Evolutionary conservation across 2,329 filamentous ascomycete species (phyloP), one percentile per base, ranked within the genome.

Genomic region (Phyllosticta paracitricarpa): DNA sequence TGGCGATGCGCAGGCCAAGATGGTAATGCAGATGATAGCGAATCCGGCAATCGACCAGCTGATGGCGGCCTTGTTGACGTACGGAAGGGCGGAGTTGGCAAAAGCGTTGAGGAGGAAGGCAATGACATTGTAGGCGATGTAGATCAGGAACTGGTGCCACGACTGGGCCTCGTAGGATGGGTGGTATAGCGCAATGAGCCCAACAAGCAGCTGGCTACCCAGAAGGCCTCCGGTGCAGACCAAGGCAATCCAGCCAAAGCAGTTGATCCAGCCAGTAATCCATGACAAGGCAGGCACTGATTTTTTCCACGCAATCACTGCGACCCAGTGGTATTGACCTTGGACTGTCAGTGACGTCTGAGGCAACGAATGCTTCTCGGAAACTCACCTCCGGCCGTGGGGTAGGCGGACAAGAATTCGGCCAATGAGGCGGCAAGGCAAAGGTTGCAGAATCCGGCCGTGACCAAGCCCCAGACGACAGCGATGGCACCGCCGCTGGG

Each of bases 141-240:
- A 90, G 56, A 90, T 85, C 28, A 89, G 75, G 71, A 90, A 90
- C 65, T 89, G 84, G 66, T 91, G 87, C 85, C 87, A 90, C 3
- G 82, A 68, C 68, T 86, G 72, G 1, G 81, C 63, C 24, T 78
- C 75, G 68, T 86, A 89, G 57, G 75, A 75, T 0, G 82, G 76
- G 65, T 86, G 75, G 71, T 85, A 81, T 40, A 90, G 75, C 1
- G 81, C 77, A 58, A 89, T 84, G 53, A 88, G 79, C 61, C 86
- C 84, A 26, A 88, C 70, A 57, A 90, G 81, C 64, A 90, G 81
- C 64, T 86, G 81, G 66, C 84, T 87, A 12, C 84, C 86, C 4
- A 90, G 78, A 24, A 89, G 77, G 1, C 86, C 85, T 17, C 83
- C 87, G 0, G 86, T 88, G 7, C 87, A 87, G 4, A 84, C 85